Evolutionary conservation across 2,329 filamentous ascomycete genomes (phyloP), one percentile per base, ranked within the genome.

Genomic region (Fusarium sp.): DNA sequence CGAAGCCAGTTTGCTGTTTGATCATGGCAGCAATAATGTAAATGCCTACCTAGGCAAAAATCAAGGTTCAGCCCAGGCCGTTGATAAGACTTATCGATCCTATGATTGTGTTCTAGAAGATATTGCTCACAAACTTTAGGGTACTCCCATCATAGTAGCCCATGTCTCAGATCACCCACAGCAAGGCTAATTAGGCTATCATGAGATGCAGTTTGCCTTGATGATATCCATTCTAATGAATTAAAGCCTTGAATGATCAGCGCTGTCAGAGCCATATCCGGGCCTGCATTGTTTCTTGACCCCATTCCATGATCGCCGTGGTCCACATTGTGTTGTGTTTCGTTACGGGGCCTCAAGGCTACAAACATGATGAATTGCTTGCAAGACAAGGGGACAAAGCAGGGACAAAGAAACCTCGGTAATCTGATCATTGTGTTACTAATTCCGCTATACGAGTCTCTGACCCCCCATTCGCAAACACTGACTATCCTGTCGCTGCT

Each of bases 291-390:
- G 54, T 57, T 42, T 38, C 21, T 30, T 47, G 58, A 67, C 49
- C 66, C 71, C 71, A 67, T 67, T 54, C 54, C 71, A 71, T 60
- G 53, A 63, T 73, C 58, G 23, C 30, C n/a, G 15, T 23, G 57
- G 46, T 73, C 70, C 70, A 66, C 70, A 30, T 64, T 16, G 21
- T 49, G 69, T 32, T 32, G 40, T 60, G 59, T 57, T 54, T 30
- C 30, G 33, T 30, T 30, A 40, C 30, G 40, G 46, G 37, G 28
- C 15, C 28, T 40, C 28, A 16, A n/a, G n/a, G 33, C 28, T 35
- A 25, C 38, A 19, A 21, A 40, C 15, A 40, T 10, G 25, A 61
- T 37, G 33, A 9, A 42, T 44, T n/a, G 18, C 37, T 56, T 64
- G 47, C 30, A 25, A 62, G 37, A 32, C 16, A 33, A 42, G 25